These are phyloP conservation scores for Tephrocybe sp. DNA, from an alignment of 768 basidiomycete genomes.

Conservation along the genomic window DNA sequence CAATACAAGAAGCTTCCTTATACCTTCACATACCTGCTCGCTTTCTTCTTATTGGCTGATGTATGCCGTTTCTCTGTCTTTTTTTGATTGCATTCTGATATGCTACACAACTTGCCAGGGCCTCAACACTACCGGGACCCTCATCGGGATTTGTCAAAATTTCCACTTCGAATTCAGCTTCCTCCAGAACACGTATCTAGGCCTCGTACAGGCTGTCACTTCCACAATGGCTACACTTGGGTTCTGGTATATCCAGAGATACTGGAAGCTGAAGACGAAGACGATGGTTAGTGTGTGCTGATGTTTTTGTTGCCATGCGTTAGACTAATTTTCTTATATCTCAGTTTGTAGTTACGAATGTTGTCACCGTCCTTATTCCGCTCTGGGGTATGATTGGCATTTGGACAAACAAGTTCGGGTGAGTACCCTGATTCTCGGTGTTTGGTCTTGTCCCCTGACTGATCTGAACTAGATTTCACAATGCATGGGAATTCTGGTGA, in stretches of 20 bases:
- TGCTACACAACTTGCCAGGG: slow-evolving; percentile 45
- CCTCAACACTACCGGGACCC: slow-evolving; percentile 74
- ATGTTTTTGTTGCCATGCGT: not conserved
- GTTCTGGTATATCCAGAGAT: slow-evolving; percentile 81
- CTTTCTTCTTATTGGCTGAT: slow-evolving; percentile 79
- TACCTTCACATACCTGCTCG: slow-evolving; percentile 77
- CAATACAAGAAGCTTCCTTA: slow-evolving; percentile 77
- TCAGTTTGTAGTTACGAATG: slow-evolving; percentile 75
- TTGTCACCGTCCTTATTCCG: slow-evolving; percentile 74
- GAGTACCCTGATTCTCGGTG: slow-evolving; percentile 15
- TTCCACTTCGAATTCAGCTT: slow-evolving; percentile 81
- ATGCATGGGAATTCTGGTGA: slow-evolving; percentile 86
- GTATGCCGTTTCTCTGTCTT: slow-evolving; percentile 32
- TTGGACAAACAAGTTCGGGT: slow-evolving; percentile 77
- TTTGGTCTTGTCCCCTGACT: not conserved
- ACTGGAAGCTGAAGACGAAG: slow-evolving; percentile 79
- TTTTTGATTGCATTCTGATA: not conserved
- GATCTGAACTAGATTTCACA: slow-evolving; percentile 54
- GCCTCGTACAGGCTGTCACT: slow-evolving; percentile 71
- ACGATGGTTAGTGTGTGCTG: slow-evolving; percentile 53
- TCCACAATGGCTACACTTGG: slow-evolving; percentile 70
- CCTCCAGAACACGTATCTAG: slow-evolving; percentile 76
- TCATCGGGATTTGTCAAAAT: slow-evolving; percentile 77
- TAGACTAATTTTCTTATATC: not conserved
- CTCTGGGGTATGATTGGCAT: slow-evolving; percentile 87